Evolutionary conservation across 306 rosid genomes (phyloP).

Genomic region (Cucumis hystrix): DNA sequence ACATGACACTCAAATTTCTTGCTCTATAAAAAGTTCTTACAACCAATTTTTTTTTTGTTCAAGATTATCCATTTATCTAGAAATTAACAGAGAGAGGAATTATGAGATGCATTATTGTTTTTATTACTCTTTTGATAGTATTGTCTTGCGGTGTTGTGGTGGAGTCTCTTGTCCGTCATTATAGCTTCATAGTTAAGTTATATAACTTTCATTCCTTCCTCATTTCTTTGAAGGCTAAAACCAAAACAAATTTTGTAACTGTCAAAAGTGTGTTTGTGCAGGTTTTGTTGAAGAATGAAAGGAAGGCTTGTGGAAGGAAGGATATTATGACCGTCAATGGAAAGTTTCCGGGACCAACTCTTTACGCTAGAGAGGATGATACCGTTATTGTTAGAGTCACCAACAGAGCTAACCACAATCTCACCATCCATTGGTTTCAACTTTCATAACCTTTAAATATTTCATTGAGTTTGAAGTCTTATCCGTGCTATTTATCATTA

Average conservation of each 20-base stretch:
- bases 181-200: slow-evolving; percentile 25
- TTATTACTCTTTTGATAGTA: slow-evolving; percentile 23
- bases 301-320: slow-evolving; percentile 51
- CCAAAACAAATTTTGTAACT: too few species aligned
- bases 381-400: slow-evolving; percentile 48
- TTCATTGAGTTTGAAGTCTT: too few species aligned
- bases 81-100: not conserved
- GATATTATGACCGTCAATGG: slow-evolving; percentile 41
- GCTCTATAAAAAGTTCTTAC: not conserved
- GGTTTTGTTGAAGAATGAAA: slow-evolving; percentile 51
- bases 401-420: slow-evolving; percentile 35
- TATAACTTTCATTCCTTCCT: slow-evolving; percentile 14
- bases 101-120: not conserved
- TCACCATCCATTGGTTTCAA: slow-evolving; percentile 69
- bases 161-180: slow-evolving; percentile 44
- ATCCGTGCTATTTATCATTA: too few species aligned
- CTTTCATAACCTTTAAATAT: too few species aligned
- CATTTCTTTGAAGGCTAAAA: too few species aligned
- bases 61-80: not conserved
- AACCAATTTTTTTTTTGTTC: not conserved
- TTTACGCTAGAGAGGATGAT: slow-evolving; percentile 66
- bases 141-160: slow-evolving; percentile 26
- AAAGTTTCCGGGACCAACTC: slow-evolving; percentile 54
- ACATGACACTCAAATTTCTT: not conserved
- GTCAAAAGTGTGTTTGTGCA: not conserved